phyloP scores from a whole-genome alignment of 2,329 filamentous ascomycete species.

The Furcasterigmium sp. region DNA sequence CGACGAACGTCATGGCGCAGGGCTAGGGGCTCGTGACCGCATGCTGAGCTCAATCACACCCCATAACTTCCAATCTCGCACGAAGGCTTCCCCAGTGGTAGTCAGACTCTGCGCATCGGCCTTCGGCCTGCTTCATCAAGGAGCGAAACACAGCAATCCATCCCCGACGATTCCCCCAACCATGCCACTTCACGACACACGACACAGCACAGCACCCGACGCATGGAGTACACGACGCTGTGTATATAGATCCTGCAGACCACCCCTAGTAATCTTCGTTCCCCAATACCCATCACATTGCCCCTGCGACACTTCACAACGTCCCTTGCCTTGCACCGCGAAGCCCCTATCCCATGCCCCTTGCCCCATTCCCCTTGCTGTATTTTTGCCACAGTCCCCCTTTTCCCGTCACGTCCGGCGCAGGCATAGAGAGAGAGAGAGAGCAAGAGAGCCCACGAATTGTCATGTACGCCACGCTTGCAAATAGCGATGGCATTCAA shows the following conservation, averaged over 20 bases:
- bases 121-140: not conserved
- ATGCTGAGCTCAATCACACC: constrained; percentile 15
- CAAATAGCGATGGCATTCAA: constrained; percentile 10
- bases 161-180: constrained; percentile 5
- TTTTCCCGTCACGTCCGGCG: constrained; percentile 10
- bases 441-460: constrained; percentile 1
- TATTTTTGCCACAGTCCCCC: constrained; percentile 14
- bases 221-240: constrained; percentile 8
- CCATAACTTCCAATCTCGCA: no score
- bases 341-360: constrained; percentile 1
- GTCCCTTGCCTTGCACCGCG: not conserved
- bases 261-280: constrained; percentile 10
- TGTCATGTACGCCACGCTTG: constrained; percentile 15
- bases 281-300: constrained; percentile 12
- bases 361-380: constrained; percentile 7
- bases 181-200: constrained; percentile 11
- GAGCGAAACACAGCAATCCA: constrained; percentile 5
- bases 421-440: constrained; percentile 13
- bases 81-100: no score
- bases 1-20: constrained; percentile 45
- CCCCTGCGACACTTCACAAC: constrained; percentile 9
- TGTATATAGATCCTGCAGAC: constrained; percentile 14
- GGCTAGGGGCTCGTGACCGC: constrained; percentile 20
- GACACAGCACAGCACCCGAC: constrained; percentile 7
- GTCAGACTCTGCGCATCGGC: not conserved